Percentiles rank a stretch among this genome's conserved stretches.
Evolutionary conservation across 2,329 filamentous ascomycete species (phyloP).

Genomic region (Fulvia fulva): DNA sequence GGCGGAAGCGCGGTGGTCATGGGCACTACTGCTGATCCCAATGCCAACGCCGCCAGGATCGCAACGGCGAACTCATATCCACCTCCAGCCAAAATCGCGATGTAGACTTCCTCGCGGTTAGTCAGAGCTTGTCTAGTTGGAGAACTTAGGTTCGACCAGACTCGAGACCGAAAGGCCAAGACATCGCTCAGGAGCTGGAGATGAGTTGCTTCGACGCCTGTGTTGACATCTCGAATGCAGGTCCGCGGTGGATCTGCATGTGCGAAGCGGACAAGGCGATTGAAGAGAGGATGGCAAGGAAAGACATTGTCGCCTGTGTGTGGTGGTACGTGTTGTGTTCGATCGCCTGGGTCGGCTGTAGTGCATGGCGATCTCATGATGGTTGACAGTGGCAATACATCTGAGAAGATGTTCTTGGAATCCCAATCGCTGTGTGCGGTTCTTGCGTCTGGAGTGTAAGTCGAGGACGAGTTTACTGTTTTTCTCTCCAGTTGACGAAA

Average conservation of each 20-base stretch:
- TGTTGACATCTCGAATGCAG: constrained; percentile 40
- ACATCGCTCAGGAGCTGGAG: constrained; percentile 45
- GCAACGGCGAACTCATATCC: constrained; percentile 49
- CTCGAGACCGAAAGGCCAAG: constrained; percentile 39
- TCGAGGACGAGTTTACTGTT: constrained; percentile 11
- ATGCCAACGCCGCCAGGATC: constrained; percentile 45
- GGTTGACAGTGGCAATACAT: constrained; percentile 14
- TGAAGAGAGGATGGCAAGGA: constrained; percentile 38
- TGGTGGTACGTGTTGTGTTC: constrained; percentile 23
- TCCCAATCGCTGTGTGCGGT: constrained; percentile 13
- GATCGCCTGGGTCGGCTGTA: constrained; percentile 23
- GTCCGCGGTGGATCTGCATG: constrained; percentile 33
- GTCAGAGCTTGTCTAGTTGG: constrained; percentile 30
- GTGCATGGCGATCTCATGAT: constrained; percentile 16
- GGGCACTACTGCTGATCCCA: constrained; percentile 47
- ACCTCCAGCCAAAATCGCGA: constrained; percentile 44
- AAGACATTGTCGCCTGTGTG: constrained; percentile 24
- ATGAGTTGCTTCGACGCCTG: constrained; percentile 37
- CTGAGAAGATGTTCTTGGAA: neutral
- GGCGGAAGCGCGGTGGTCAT: constrained; percentile 41
- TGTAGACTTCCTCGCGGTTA: constrained; percentile 39
- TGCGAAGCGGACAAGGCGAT: constrained; percentile 40
- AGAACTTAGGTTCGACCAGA: constrained; percentile 32
- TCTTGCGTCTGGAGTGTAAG: neutral
- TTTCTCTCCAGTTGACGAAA: constrained; percentile 16